Base-by-base conservation (phyloP, 2,329 filamentous ascomycete genomes). In the Fusarium succisae region DNA sequence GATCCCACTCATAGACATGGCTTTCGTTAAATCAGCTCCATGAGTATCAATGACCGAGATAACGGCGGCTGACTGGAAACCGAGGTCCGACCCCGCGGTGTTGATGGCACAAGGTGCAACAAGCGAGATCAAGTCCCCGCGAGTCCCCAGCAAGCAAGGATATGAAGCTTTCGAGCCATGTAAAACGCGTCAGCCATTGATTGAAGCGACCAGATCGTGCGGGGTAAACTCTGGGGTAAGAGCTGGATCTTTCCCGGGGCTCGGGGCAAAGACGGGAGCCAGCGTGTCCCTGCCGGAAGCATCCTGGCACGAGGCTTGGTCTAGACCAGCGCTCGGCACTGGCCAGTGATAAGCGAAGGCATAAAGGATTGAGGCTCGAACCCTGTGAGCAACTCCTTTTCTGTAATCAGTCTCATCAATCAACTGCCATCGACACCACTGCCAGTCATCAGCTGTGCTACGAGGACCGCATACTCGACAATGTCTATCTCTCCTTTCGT, bases 401-500 rank as follows among this genome's bases (percentile, higher is more conserved):
- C 14, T 28, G 15, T 1, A 10, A 28, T 18, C 35, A 59, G 12
- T 22, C 22, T 50, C 56, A 48, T 26, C 26, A 35, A 9, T 14
- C 24, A 53, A 12, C 5, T 8, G 15, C 4, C n/a, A 22, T 53
- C 18, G 15, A 30, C 13, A n/a, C 5, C 15, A 38, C 8, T 10
- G 22, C 9, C 48, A 53, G 30, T 24, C 17, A 35, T 11, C 17
- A 35, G 20, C 8, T 20, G 30, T 8, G 30, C 22, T 32, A 15
- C n/a, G 13, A 53, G 48, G n/a, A 37, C 17, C n/a, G n/a, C 9
- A 2, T 20, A 32, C 1, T 55, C 22, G 26, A 56, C 15, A 28
- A 44, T 62, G 55, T 37, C 55, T 7, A 64, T 37, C 9, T 50
- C 61, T 10, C 61, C 61, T 6, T 43, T 50, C 13, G 61, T 63